A percentile compares a stretch with the other conserved stretches of the same genome.
Evolutionary conservation across 805 yeast species (phyloP).

Genomic region (Blastobotrys attinorum): DNA sequence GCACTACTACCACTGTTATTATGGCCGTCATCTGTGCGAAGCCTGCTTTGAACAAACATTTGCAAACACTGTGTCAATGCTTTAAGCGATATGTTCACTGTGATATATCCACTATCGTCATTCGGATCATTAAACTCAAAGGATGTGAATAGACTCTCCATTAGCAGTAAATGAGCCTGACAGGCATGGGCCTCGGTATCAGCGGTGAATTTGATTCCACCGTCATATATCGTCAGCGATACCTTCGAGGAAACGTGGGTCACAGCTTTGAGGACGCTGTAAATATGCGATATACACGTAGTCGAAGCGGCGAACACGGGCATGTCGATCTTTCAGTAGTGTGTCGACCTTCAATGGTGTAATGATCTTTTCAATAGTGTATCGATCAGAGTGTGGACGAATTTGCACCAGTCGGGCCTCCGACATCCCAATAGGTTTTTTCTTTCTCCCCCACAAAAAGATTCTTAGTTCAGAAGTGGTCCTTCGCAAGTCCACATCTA

Average conservation of each 20-base stretch:
- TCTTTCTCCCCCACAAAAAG: too few relatives aligned
- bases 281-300: conserved; percentile 37
- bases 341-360: too few relatives aligned
- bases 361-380: too few relatives aligned
- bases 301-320: conserved; percentile 40
- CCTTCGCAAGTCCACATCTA: too few relatives aligned
- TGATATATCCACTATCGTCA: conserved; percentile 3
- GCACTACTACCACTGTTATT: not conserved
- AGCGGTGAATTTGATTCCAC: conserved; percentile 46
- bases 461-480: too few relatives aligned
- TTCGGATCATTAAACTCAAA: conserved; percentile 13
- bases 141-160: conserved; percentile 14
- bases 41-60: conserved; percentile 14
- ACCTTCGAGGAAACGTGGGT: conserved; percentile 35
- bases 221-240: conserved; percentile 37
- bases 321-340: too few relatives aligned
- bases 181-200: conserved; percentile 22
- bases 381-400: too few relatives aligned
- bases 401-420: too few relatives aligned
- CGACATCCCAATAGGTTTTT: too few relatives aligned
- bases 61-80: conserved; percentile 21
- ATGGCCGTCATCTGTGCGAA: not conserved
- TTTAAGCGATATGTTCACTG: conserved; percentile 16
- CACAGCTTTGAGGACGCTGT: conserved; percentile 38
- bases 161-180: conserved; percentile 20